Evolutionary conservation across 768 basidiomycete species (phyloP), one percentile per base, ranked within the genome.

Genomic region (Agaricus sinodeliciosus): DNA sequence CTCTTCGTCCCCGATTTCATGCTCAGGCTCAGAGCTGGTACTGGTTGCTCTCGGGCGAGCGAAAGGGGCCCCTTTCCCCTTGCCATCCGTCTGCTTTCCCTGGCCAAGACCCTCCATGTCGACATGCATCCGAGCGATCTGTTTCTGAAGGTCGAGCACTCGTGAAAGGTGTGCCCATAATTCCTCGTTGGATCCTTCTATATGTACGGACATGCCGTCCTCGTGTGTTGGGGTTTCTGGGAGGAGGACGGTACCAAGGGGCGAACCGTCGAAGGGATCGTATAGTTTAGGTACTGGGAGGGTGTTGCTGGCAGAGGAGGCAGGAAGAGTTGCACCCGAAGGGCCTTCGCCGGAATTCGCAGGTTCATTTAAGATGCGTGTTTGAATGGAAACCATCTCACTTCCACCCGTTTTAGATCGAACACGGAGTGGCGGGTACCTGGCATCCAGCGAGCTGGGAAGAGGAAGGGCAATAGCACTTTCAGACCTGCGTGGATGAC

Each of bases 71-170:
- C 55, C 45, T 40, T 59, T 57, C 12, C 60, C 56, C 49, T 15
- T 69, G 12, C 64, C 51, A 54, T 71, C 66, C 36, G 59, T 54
- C 55, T 63, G 58, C 49, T 68, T 66, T 37, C 69, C 58, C 28
- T 67, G 58, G 1, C 82, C 80, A 43, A 85, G 74, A 37, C 77
- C 77, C 63, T 90, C 88, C 85, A 90, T 86, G 22, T 84, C 80
- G 9, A 82, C 67, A 62, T 90, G 88, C 77, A 87, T 80, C 57
- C 69, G 72, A 4, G 87, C 82, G 31, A 90, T 80, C 57, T 87
- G 80, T 50, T 77, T 80, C 63, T 90, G 87, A 27, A 90, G 66
- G 35, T 83, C 82, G 56, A 87, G 64, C n/a, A 90, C 83, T 41
- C 74, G 75, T 16, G 80, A 79, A 13, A 90, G 75, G 56, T 84